A percentile compares a stretch with the other conserved stretches of the same genome.
These are phyloP conservation scores for Rhizoclosmatium sp. DNA, from an alignment of 192 early-diverging fungal species.

Conservation along the genomic window DNA sequence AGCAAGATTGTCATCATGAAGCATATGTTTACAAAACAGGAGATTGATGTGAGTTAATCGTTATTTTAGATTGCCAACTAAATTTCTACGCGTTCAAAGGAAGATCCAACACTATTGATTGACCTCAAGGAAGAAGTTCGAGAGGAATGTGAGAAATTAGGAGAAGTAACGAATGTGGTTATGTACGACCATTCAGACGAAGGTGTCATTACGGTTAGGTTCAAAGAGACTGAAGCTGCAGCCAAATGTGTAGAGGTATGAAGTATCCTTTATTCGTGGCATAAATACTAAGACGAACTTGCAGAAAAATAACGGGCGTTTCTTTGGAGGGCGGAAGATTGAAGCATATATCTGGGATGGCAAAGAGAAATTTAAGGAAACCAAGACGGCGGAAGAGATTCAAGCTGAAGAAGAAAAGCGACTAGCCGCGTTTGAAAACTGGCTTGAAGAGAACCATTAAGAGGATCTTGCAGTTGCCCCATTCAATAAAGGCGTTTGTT, in stretches of 20 bases:
- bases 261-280: constrained; percentile 1
- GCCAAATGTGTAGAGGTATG: constrained; percentile 84
- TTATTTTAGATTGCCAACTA: constrained; percentile 9
- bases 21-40: constrained; percentile 90
- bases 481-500: neutral
- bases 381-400: constrained; percentile 54
- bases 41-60: constrained; percentile 76
- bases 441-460: constrained; percentile 76
- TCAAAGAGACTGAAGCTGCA: constrained; percentile 81
- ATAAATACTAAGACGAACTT: neutral
- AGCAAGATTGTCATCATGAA: constrained; percentile 89
- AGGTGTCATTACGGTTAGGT: constrained; percentile 89
- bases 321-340: constrained; percentile 86
- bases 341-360: constrained; percentile 83
- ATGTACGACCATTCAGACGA: constrained; percentile 82
- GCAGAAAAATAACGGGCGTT: constrained; percentile 90
- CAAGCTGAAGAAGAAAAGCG: constrained; percentile 80
- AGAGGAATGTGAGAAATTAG: constrained; percentile 90
- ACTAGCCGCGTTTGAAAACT: constrained; percentile 86
- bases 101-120: constrained; percentile 84
- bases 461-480: neutral
- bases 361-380: constrained; percentile 76
- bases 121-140: constrained; percentile 96
- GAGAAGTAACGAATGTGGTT: constrained; percentile 92
- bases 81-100: constrained; percentile 43